These are phyloP conservation scores for Fusarium pseudonygamai DNA, from an alignment of 2,329 filamentous ascomycete species.

Conservation along the genomic window DNA sequence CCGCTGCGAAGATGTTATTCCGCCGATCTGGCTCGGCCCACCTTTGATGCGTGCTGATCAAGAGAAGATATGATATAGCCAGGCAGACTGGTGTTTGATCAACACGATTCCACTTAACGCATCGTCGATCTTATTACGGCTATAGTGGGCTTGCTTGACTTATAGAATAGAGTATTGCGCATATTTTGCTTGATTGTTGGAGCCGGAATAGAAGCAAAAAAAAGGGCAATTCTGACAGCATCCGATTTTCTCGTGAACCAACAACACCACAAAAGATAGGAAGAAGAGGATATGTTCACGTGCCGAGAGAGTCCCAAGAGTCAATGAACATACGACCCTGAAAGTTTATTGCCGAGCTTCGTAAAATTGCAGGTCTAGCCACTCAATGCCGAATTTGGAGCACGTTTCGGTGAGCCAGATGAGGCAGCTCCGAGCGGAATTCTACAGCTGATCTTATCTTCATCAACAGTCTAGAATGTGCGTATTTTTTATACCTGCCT, in stretches of 20 bases:
- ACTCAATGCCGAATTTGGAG: not conserved
- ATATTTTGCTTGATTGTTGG: not conserved
- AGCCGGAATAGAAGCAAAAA: not conserved
- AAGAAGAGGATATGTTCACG: not conserved
- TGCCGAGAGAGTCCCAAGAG: not conserved
- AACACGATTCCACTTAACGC: not conserved
- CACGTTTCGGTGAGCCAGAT: not conserved
- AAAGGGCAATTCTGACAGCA: not conserved
- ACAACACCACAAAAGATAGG: not conserved
- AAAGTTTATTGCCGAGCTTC: not conserved
- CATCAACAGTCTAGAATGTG: not conserved
- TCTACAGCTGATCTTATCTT: not conserved
- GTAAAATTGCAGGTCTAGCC: not conserved
- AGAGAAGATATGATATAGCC: not conserved
- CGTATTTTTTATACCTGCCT: not conserved
- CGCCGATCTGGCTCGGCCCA: constrained; percentile 24
- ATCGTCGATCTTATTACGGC: not conserved
- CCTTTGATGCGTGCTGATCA: constrained; percentile 6
- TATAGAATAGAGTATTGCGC: not conserved
- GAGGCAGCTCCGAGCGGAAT: not conserved
- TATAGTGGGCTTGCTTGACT: not conserved
- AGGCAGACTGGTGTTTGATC: not conserved
- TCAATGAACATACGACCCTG: not conserved
- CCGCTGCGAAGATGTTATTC: constrained; percentile 9
- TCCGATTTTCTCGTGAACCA: not conserved